Conservation (phyloP, 2,329 filamentous ascomycete species). For the Phoma herbarum region DNA sequence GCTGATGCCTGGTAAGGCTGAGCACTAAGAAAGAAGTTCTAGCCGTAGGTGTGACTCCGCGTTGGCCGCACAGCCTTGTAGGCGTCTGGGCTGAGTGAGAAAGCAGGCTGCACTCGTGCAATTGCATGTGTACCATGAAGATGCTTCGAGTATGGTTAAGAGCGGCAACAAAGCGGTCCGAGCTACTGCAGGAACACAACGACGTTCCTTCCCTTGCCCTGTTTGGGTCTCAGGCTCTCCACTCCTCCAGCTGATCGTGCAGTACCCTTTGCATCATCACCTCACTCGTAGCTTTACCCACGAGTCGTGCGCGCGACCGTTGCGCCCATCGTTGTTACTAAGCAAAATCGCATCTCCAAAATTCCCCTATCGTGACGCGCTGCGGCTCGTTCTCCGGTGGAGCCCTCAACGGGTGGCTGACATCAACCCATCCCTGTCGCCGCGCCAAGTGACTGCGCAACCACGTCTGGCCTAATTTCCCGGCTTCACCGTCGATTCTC, state of each 20-base stretch:
- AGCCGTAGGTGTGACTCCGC: slow-evolving; percentile 14
- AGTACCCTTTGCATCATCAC: slow-evolving; percentile 9
- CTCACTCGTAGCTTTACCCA: slow-evolving; percentile 12
- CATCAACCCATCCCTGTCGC: slow-evolving; percentile 25
- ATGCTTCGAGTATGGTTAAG: not conserved
- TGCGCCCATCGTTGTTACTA: slow-evolving; percentile 4
- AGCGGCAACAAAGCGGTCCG: not conserved
- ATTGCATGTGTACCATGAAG: not conserved
- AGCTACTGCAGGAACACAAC: slow-evolving; percentile 23
- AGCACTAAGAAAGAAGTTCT: slow-evolving; percentile 7
- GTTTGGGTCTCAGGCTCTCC: slow-evolving; percentile 26
- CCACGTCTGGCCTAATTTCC: slow-evolving; percentile 23
- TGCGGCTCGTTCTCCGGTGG: slow-evolving; percentile 14
- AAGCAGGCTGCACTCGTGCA: not conserved
- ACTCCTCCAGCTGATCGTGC: slow-evolving; percentile 4
- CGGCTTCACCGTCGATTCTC: slow-evolving; percentile 44
- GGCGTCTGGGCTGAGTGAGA: not conserved
- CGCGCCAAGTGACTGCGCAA: slow-evolving; percentile 45
- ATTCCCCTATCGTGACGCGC: slow-evolving; percentile 9
- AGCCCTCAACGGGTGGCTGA: slow-evolving; percentile 22
- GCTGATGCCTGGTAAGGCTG: slow-evolving; percentile 29
- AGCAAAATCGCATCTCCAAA: slow-evolving; percentile 3
- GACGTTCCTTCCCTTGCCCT: slow-evolving; percentile 13
- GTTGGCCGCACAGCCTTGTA: not conserved
- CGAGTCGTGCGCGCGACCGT: slow-evolving; percentile 14